Evolutionary conservation across 2,329 filamentous ascomycete species (phyloP), one percentile per base, ranked within the genome.

Genomic region (Ceratocystis albifundus): DNA sequence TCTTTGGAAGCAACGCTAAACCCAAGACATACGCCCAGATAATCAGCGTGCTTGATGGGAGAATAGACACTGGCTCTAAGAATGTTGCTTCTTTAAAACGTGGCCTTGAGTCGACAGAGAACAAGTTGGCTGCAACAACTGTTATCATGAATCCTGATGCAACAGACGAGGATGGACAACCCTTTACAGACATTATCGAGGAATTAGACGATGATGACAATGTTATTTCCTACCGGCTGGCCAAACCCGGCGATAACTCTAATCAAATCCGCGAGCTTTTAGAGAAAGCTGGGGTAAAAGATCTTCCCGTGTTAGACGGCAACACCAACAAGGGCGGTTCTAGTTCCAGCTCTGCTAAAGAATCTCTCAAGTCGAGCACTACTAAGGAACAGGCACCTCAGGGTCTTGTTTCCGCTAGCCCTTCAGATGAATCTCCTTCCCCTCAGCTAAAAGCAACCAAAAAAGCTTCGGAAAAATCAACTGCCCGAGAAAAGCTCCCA

Each of bases 151-250:
- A 67, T n/a, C 67, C 65, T 3, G 67, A 69, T 57, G 79, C 78
- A 17, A 66, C 62, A n/a, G 67, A 65, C 45, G 67, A 68, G 12
- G 86, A 85, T 0, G 65, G 64, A 10, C 50, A 67, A 64, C 89
- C 91, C 0, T 83, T 97, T 67, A 92, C 88, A 41, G 94, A 97
- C 71, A 97, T 99, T 70, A 80, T 90, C 65, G 94, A 99, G 75
- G 85, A 96, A 76, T 79, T 97, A 28, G 94, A 97, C 72, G 92
- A 96, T 7, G 84, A 96, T 10, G 94, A 87, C 66, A 94, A 96
- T 72, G 82, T 97, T 3, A 75, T 96, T 62, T 88, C 84, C 0
- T 85, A 82, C 70, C 82, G 78, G 66, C 77, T 88, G 36, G 83
- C 85, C 46, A 83, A 78, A n/a, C 88, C 90, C 0, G 87, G 86